Evolutionary conservation across 2,329 filamentous ascomycete species (phyloP).

Genomic region (Hymenoscyphus scutula): DNA sequence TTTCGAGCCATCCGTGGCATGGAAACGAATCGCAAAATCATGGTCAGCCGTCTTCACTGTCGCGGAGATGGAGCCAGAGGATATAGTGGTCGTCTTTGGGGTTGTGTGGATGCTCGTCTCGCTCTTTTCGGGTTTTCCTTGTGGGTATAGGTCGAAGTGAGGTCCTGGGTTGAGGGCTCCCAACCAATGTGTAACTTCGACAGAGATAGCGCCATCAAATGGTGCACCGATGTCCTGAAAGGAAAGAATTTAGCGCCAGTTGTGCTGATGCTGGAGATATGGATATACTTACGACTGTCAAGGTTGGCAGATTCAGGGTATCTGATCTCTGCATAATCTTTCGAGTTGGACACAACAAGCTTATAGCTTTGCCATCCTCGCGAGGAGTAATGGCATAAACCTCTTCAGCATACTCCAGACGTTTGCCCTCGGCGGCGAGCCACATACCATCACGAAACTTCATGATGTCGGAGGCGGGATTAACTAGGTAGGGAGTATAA

Average conservation of each 20-base stretch:
- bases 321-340: conserved; percentile 55
- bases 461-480: conserved; percentile 41
- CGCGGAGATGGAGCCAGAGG: conserved; percentile 50
- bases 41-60: conserved; percentile 49
- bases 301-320: conserved; percentile 53
- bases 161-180: conserved; percentile 52
- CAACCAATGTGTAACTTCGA: conserved; percentile 57
- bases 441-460: conserved; percentile 68
- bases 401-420: conserved; percentile 65
- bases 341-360: conserved; percentile 55
- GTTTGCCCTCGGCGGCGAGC: conserved; percentile 59
- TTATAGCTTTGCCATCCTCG: conserved; percentile 48
- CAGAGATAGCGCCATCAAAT: conserved; percentile 57
- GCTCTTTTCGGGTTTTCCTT: conserved; percentile 44
- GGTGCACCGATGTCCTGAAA: conserved; percentile 53
- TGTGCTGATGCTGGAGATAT: conserved; percentile 6
- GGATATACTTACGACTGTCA: conserved; percentile 46
- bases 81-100: conserved; percentile 47
- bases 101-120: conserved; percentile 42
- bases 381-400: conserved; percentile 49
- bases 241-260: conserved; percentile 19
- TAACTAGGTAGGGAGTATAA: too few species aligned
- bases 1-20: conserved; percentile 48
- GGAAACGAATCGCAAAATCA: conserved; percentile 55
- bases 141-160: conserved; percentile 56